Conservation (phyloP, 108 stramenopile genomes). For the Epithemia pelagica region DNA sequence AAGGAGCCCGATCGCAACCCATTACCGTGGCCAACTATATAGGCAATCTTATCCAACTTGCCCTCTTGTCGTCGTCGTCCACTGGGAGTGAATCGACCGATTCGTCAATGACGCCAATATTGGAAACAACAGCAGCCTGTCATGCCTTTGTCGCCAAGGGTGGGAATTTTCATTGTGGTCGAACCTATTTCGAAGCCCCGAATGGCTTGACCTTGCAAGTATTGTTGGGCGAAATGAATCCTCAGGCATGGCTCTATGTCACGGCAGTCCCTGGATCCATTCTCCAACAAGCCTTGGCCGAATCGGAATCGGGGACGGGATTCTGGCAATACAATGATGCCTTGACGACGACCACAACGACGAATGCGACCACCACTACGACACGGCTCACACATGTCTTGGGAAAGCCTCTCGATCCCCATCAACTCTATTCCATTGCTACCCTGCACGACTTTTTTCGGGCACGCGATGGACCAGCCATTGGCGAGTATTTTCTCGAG, state of each 20-base stretch:
- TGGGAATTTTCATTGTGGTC: constrained; percentile 10
- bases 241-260: constrained; percentile 9
- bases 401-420: constrained; percentile 3
- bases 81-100: background rate
- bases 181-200: constrained; percentile 12
- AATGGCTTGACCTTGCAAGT: constrained; percentile 14
- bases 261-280: constrained; percentile 10
- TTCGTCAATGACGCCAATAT: background rate
- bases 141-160: constrained; percentile 13
- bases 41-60: background rate
- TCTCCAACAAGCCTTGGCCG: constrained; percentile 1
- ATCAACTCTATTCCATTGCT: constrained; percentile 13
- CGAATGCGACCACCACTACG: background rate
- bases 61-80: background rate
- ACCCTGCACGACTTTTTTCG: constrained; percentile 10
- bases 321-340: constrained; percentile 15
- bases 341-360: background rate
- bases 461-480: constrained; percentile 5
- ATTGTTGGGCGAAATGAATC: constrained; percentile 12
- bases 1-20: constrained; percentile 5
- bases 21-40: constrained; percentile 10
- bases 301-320: constrained; percentile 11
- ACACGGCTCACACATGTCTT: no score
- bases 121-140: no score
- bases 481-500: constrained; percentile 5